These are phyloP conservation scores for Daldinia vernicosa DNA, from an alignment of 495 filamentous ascomycete species.

Conservation along the genomic window DNA sequence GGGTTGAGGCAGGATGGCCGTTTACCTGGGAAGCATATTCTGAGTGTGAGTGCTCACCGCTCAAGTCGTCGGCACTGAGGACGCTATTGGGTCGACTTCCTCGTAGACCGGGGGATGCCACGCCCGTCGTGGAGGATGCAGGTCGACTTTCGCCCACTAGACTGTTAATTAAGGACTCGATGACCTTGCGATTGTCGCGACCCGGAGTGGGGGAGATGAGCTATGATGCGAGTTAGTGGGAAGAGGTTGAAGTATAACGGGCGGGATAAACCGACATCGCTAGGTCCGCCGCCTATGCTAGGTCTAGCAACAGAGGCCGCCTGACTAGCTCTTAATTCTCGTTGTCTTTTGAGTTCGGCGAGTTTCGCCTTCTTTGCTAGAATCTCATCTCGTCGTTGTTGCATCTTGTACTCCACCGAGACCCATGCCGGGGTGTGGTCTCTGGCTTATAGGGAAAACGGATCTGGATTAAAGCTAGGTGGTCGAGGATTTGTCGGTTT, in stretches of 20 bases:
- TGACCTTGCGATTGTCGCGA: slow-evolving; percentile 77
- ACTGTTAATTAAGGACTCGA: slow-evolving; percentile 82
- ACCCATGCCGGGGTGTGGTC: slow-evolving; percentile 50
- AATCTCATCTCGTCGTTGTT: slow-evolving; percentile 92
- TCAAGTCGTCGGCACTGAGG: slow-evolving; percentile 76
- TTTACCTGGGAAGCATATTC: slow-evolving; percentile 59
- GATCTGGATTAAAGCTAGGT: slow-evolving; percentile 2
- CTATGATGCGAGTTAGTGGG: slow-evolving; percentile 55
- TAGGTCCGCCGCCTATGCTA: slow-evolving; percentile 61
- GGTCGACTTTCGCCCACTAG: slow-evolving; percentile 81
- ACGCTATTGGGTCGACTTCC: slow-evolving; percentile 87
- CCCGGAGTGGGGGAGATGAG: slow-evolving; percentile 72
- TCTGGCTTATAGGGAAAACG: background rate
- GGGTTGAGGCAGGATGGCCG: slow-evolving; percentile 45
- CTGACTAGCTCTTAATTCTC: slow-evolving; percentile 81
- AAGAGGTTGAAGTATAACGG: slow-evolving; percentile 24
- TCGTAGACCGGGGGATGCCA: slow-evolving; percentile 67
- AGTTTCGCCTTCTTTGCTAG: slow-evolving; percentile 93
- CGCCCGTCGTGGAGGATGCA: slow-evolving; percentile 73
- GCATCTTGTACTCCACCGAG: slow-evolving; percentile 61
- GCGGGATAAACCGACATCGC: slow-evolving; percentile 56
- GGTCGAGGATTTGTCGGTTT: background rate
- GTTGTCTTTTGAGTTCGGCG: slow-evolving; percentile 91
- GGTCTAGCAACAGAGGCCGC: slow-evolving; percentile 66
- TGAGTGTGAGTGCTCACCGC: slow-evolving; percentile 71